Conservation (phyloP, 306 rosid genomes). For the Myrica gale region DNA sequence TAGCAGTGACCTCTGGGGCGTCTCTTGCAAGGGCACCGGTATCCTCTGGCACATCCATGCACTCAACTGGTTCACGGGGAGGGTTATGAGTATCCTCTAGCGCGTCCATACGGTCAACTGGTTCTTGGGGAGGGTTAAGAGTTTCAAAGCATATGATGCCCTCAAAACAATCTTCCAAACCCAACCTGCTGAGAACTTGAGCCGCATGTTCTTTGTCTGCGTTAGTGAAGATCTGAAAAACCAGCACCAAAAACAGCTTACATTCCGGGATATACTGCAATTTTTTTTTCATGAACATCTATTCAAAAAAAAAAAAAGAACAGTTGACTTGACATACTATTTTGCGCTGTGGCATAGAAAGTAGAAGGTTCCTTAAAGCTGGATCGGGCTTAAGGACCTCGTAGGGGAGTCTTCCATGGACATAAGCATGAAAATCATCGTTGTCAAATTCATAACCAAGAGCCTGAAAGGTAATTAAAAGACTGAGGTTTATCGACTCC, state of each 20-base stretch:
- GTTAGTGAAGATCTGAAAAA: conserved; percentile 74
- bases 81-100: background rate
- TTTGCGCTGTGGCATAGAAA: conserved; percentile 86
- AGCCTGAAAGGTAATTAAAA: conserved; percentile 39
- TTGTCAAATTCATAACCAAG: conserved; percentile 71
- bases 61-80: conserved; percentile 26
- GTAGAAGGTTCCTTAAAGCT: conserved; percentile 70
- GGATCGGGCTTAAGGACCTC: conserved; percentile 64
- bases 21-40: background rate
- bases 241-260: conserved; percentile 9
- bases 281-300: conserved; percentile 9
- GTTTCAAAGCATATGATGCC: conserved; percentile 86
- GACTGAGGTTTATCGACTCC: conserved; percentile 16
- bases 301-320: background rate
- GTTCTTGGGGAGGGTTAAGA: conserved; percentile 53
- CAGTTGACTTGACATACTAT: conserved; percentile 44
- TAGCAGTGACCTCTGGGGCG: background rate
- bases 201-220: conserved; percentile 70
- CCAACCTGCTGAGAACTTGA: conserved; percentile 59
- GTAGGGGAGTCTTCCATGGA: conserved; percentile 78
- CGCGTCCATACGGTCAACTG: conserved; percentile 12
- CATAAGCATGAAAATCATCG: conserved; percentile 70
- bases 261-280: background rate
- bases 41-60: conserved; percentile 14
- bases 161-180: conserved; percentile 79